A percentile compares a stretch with the other conserved stretches of the same genome.
Conservation (phyloP, 2,329 filamentous ascomycete genomes). For the Penicillium crustosum region DNA sequence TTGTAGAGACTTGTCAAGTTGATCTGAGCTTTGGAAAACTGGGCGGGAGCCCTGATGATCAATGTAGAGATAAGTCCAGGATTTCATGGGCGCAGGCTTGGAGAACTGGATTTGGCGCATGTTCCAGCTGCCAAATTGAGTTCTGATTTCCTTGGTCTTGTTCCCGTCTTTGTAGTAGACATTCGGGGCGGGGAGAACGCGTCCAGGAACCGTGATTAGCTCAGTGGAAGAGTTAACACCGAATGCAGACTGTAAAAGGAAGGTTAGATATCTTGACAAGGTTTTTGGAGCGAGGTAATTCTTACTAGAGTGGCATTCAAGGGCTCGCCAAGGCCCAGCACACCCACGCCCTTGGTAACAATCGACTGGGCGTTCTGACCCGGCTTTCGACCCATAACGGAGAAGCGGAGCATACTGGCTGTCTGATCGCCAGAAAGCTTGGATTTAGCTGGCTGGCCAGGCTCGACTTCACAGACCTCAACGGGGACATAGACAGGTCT, state of each 20-base stretch:
- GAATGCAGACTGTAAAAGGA: slow-evolving; percentile 51
- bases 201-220: slow-evolving; percentile 71
- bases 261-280: slow-evolving; percentile 22
- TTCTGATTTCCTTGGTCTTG: slow-evolving; percentile 19
- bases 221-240: slow-evolving; percentile 51
- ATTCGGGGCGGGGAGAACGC: slow-evolving; percentile 62
- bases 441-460: slow-evolving; percentile 63
- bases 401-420: slow-evolving; percentile 68
- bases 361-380: slow-evolving; percentile 68
- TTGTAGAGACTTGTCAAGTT: slow-evolving; percentile 13
- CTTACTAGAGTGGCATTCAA: slow-evolving; percentile 48
- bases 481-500: slow-evolving; percentile 66
- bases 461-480: slow-evolving; percentile 63
- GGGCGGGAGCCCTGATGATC: slow-evolving; percentile 2
- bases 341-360: slow-evolving; percentile 52
- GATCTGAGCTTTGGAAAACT: slow-evolving; percentile 9
- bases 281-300: background rate
- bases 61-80: slow-evolving; percentile 34
- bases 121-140: slow-evolving; percentile 66
- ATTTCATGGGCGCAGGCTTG: slow-evolving; percentile 44
- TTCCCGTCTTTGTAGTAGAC: slow-evolving; percentile 56
- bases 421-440: slow-evolving; percentile 64
- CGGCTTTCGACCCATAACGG: slow-evolving; percentile 60
- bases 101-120: slow-evolving; percentile 60
- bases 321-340: slow-evolving; percentile 57